These are phyloP conservation scores for Citrullus amarus DNA, from an alignment of 306 rosid genomes.

Conservation along the genomic window DNA sequence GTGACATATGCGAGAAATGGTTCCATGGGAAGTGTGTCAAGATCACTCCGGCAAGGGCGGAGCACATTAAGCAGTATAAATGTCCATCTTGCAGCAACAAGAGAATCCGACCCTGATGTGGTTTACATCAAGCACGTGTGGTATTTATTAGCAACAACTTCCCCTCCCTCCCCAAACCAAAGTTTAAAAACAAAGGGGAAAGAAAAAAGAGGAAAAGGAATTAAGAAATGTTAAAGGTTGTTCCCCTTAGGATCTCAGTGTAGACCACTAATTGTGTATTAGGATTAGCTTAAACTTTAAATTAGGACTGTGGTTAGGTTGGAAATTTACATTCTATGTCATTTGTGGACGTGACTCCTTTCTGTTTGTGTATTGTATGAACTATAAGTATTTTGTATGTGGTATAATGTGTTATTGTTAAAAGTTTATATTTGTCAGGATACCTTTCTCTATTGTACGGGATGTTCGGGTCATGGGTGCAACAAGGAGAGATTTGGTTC, in stretches of 20 bases:
- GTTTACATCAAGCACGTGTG: neutral
- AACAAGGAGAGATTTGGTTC: neutral
- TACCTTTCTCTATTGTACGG: neutral
- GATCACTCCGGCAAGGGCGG: conserved; percentile 84
- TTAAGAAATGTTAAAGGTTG: neutral
- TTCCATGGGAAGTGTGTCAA: conserved; percentile 85
- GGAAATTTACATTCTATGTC: neutral
- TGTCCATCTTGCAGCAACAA: conserved; percentile 92
- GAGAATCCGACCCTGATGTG: conserved; percentile 39
- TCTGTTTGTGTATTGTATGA: neutral
- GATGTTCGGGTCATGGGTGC: neutral
- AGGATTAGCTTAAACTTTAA: conserved; percentile 4
- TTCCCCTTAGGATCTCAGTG: neutral
- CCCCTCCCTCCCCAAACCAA: neutral
- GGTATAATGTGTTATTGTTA: neutral
- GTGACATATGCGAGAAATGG: conserved; percentile 84
- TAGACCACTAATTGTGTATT: conserved; percentile 7
- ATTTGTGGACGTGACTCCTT: neutral
- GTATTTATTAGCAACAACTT: neutral
- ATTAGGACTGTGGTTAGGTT: neutral
- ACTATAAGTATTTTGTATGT: neutral
- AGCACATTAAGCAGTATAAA: conserved; percentile 70
- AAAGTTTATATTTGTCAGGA: neutral
- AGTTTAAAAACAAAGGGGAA: neutral
- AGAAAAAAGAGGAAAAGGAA: neutral